A percentile compares a stretch with the other conserved stretches of the same genome.
Conservation (phyloP, 371 early-diverging fungal species). For the Apophysomyces sp. region DNA sequence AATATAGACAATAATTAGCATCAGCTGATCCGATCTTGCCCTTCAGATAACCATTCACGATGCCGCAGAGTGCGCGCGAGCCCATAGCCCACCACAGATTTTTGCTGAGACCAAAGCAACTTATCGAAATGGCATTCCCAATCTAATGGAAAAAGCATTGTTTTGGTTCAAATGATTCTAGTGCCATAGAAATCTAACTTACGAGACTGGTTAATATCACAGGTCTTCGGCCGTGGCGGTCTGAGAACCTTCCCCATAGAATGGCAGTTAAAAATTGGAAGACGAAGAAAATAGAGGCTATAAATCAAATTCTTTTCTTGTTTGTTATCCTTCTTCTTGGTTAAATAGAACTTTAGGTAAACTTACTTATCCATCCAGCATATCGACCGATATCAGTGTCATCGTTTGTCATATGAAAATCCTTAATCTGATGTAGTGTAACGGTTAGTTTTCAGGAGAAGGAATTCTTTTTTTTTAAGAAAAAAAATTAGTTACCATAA, state of each 20-base stretch:
- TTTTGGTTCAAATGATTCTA: too few relatives aligned
- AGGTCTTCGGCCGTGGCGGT: slow-evolving; percentile 78
- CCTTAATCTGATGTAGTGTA: slow-evolving; percentile 37
- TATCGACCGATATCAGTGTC: slow-evolving; percentile 67
- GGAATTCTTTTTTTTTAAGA: too few relatives aligned
- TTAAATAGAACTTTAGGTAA: too few relatives aligned
- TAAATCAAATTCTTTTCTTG: not conserved
- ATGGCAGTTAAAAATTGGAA: slow-evolving; percentile 58
- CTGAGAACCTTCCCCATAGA: slow-evolving; percentile 57
- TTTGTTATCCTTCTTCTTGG: not conserved
- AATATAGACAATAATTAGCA: not conserved
- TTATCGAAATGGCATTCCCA: slow-evolving; percentile 67
- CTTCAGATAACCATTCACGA: slow-evolving; percentile 65
- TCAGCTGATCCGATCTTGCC: not conserved
- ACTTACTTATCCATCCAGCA: slow-evolving; percentile 60
- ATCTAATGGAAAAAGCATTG: slow-evolving; percentile 16
- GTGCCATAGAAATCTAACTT: slow-evolving; percentile 15
- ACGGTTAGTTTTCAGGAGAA: too few relatives aligned
- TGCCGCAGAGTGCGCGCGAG: slow-evolving; percentile 73
- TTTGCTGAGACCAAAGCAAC: slow-evolving; percentile 78
- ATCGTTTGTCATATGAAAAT: slow-evolving; percentile 59
- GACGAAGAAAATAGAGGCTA: slow-evolving; percentile 53
- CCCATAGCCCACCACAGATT: slow-evolving; percentile 65
- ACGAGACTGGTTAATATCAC: slow-evolving; percentile 70
- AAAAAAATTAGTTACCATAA: slow-evolving; percentile 52